phyloP scores from a whole-genome alignment of 2,329 filamentous ascomycete genomes.

The Trichoderma sp. region DNA sequence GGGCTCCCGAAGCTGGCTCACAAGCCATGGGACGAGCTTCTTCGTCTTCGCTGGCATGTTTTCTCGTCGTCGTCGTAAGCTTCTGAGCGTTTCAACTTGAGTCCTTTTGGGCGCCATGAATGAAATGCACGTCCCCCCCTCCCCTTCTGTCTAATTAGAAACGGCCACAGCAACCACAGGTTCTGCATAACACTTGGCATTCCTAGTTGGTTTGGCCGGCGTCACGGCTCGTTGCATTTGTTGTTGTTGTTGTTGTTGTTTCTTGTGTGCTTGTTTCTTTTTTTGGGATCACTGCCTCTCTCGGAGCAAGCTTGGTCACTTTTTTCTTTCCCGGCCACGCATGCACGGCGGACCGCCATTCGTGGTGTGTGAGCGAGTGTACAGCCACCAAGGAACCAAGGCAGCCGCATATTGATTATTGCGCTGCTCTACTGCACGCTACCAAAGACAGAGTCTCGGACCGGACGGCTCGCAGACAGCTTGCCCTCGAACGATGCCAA shows the following conservation, averaged over 20 bases:
- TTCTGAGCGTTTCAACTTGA: conserved; percentile 22
- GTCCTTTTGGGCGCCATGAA: conserved; percentile 4
- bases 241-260: not conserved
- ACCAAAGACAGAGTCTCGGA: conserved; percentile 17
- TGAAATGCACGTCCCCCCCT: conserved; percentile 17
- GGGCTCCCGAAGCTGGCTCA: not conserved
- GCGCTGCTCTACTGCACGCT: conserved; percentile 2
- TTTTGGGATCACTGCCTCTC: conserved; percentile 13
- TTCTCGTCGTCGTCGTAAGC: not conserved
- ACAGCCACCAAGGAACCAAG: not conserved
- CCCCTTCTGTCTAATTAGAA: conserved; percentile 9
- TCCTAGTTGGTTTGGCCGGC: conserved; percentile 1
- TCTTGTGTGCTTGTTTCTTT: conserved; percentile 7
- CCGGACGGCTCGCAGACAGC: conserved; percentile 1
- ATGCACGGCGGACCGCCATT: not conserved
- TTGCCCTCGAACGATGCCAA: not conserved
- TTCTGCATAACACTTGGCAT: conserved; percentile 19
- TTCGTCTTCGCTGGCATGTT: conserved; percentile 14
- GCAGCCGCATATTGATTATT: not conserved
- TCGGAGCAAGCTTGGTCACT: not conserved
- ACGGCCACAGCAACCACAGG: not conserved
- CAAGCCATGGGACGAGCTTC: conserved; percentile 5
- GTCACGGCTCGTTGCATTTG: not conserved
- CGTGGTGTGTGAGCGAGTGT: not conserved
- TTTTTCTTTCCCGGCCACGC: not conserved